Base-by-base conservation (phyloP, 108 stramenopile species). In the Skeletonema menzelii region DNA sequence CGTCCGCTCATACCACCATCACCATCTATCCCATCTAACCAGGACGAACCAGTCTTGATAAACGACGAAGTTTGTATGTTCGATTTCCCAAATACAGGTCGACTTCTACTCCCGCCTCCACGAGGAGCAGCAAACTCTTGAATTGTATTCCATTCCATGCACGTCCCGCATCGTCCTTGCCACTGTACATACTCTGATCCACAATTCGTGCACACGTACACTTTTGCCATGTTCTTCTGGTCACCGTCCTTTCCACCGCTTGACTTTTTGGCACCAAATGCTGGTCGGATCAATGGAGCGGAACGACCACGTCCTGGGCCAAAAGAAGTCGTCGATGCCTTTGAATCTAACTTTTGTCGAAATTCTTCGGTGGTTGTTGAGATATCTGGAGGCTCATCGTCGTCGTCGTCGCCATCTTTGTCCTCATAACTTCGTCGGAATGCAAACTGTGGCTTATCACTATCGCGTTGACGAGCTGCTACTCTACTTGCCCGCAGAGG, bases 81-180 rank as follows among this genome's bases (percentile, higher is more conserved):
- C 0, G 40, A 42, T 11, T 42, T 34, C 24, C 64, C 71, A 31
- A 68, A 32, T 10, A 56, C 61, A 15, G 68, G 70, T 46, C 20
- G 15, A 14, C 61, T 17, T 6, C 46, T 67, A 37, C 38, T 44
- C 28, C 69, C 58, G n/a, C 32, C 55, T 32, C 59, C 59, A 62
- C 63, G 14, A 11, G 70, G 40, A 20, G 84, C 87, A 27, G 58
- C 62, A 67, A 87, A 87, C 70, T 89, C 85, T 74, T 95, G 90
- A 14, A 98, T 71, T 13, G 92, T 91, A 79, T 97, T 97, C 95
- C 95, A 98, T 77, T 96, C 91, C 44, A 84, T 67, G 72, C 97
- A 98, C 0, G 93, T 92, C 12, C 89, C 85, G 73, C 93, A 98
- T 49, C 86, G 72, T 8, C 98, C 98, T 53, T 88, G 73, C 98